Conservation (phyloP, 2,329 filamentous ascomycete genomes). For the Rutstroemia sp. region DNA sequence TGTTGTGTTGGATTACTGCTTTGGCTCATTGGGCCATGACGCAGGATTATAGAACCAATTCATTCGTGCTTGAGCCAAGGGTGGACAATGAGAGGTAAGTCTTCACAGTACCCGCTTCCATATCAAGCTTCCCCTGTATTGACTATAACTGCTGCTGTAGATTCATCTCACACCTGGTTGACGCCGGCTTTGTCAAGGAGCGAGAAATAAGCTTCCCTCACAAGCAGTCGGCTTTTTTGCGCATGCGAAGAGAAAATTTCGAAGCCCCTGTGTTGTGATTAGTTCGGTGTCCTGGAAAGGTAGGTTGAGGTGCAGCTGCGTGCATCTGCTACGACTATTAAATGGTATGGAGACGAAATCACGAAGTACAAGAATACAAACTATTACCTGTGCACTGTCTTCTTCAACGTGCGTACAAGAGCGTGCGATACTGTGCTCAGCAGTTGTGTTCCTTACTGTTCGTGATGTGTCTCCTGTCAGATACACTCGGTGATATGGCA, state of each 20-base stretch:
- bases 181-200: conserved; percentile 77
- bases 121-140: background rate
- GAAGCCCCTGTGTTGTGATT: conserved; percentile 49
- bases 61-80: conserved; percentile 78
- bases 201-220: conserved; percentile 82
- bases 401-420: too few species aligned
- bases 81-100: conserved; percentile 82
- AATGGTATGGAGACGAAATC: too few species aligned
- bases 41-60: conserved; percentile 73
- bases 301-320: too few species aligned
- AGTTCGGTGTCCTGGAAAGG: background rate
- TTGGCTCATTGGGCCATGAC: conserved; percentile 81
- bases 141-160: conserved; percentile 32
- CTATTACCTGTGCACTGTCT: too few species aligned
- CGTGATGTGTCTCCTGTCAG: too few species aligned
- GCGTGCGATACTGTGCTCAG: too few species aligned
- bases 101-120: too few species aligned
- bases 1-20: conserved; percentile 75
- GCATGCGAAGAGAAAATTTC: conserved; percentile 73
- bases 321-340: too few species aligned
- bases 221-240: conserved; percentile 85
- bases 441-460: too few species aligned
- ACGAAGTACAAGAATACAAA: too few species aligned
- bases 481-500: too few species aligned
- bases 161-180: conserved; percentile 59